A percentile compares a stretch with the other conserved stretches of the same genome.
Evolutionary conservation across 1,284 basidiomycete species (phyloP).

Genomic region (Heterobasidion occidentale): DNA sequence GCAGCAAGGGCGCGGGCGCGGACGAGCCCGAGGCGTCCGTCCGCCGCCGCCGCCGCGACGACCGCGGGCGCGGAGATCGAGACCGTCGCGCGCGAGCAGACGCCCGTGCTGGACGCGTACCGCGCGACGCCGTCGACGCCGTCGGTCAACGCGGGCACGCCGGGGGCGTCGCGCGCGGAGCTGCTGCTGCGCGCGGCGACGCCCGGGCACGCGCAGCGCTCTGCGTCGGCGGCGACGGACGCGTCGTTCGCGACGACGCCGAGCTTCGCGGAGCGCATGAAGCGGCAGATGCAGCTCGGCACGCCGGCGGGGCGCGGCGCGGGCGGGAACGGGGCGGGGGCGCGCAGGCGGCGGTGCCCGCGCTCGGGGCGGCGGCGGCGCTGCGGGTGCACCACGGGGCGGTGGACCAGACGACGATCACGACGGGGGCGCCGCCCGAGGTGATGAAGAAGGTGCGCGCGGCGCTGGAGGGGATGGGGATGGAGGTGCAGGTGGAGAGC

Average conservation of each 20-base stretch:
- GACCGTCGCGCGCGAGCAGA: slow-evolving; percentile 3
- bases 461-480: slow-evolving; percentile 84
- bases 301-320: slow-evolving; percentile 36
- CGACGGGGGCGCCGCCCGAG: slow-evolving; percentile 75
- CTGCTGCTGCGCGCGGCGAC: slow-evolving; percentile 1
- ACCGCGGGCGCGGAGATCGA: not conserved
- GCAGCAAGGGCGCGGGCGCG: slow-evolving; percentile 43
- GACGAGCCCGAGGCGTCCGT: slow-evolving; percentile 26
- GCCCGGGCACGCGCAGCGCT: slow-evolving; percentile 28
- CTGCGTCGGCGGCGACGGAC: slow-evolving; percentile 34
- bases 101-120: slow-evolving; percentile 10
- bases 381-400: slow-evolving; percentile 88
- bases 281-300: slow-evolving; percentile 11
- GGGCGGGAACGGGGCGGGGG: not conserved
- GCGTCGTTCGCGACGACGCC: slow-evolving; percentile 25
- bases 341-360: not conserved
- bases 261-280: slow-evolving; percentile 37
- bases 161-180: slow-evolving; percentile 1
- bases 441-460: slow-evolving; percentile 81
- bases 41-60: slow-evolving; percentile 7
- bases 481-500: slow-evolving; percentile 82
- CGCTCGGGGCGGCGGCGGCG: not conserved
- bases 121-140: slow-evolving; percentile 6
- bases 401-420: slow-evolving; percentile 89
- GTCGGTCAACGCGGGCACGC: slow-evolving; percentile 7